A percentile compares a stretch with the other conserved stretches of the same genome.
Evolutionary conservation across 306 rosid species (phyloP).

Genomic region (Vigna nakashimae): DNA sequence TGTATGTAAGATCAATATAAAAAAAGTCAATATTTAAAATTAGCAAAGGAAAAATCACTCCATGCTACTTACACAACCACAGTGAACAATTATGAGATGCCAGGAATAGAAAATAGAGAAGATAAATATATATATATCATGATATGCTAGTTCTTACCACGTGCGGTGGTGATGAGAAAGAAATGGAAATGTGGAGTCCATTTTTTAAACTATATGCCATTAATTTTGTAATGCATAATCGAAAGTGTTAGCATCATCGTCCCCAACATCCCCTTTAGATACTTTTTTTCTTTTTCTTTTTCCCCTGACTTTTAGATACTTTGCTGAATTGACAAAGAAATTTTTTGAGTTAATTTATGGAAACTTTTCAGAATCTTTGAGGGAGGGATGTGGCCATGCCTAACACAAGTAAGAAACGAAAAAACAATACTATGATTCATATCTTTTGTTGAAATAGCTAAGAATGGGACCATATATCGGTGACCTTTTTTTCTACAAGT

Average conservation of each 20-base stretch:
- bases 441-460: slow-evolving; percentile 43
- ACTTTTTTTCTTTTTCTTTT: background rate
- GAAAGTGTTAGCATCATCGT: slow-evolving; percentile 40
- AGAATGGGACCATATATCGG: slow-evolving; percentile 44
- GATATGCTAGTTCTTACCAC: background rate
- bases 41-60: background rate
- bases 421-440: slow-evolving; percentile 56
- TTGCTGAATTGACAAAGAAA: background rate
- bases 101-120: background rate
- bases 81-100: background rate
- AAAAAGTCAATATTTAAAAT: background rate
- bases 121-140: background rate
- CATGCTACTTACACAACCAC: background rate
- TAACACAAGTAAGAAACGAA: slow-evolving; percentile 71
- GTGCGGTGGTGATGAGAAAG: slow-evolving; percentile 15
- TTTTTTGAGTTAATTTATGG: background rate
- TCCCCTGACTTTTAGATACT: slow-evolving; percentile 38
- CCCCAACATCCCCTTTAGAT: background rate
- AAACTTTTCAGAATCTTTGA: slow-evolving; percentile 53
- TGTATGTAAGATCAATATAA: no score
- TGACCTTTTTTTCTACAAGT: background rate
- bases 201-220: slow-evolving; percentile 35
- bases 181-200: background rate
- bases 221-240: slow-evolving; percentile 4
- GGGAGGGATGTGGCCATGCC: slow-evolving; percentile 47